These are phyloP conservation scores for Chlamydomonas reinhardtii DNA, from an alignment of 163 green algal species.

Conservation along the genomic window DNA sequence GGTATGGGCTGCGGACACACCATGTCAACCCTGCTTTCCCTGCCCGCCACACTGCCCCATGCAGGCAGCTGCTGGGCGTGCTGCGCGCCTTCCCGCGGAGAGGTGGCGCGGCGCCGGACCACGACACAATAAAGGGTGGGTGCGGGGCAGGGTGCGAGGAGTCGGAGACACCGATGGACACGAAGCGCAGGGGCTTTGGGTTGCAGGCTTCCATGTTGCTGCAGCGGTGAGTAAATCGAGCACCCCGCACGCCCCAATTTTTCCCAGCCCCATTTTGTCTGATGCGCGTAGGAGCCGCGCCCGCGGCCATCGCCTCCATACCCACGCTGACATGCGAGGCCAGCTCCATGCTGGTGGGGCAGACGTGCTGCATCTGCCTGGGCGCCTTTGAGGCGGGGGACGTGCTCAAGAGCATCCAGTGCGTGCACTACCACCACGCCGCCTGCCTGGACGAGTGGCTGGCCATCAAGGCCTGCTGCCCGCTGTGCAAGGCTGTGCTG, in stretches of 20 bases:
- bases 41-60: neutral
- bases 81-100: constrained; percentile 55
- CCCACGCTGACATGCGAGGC: neutral
- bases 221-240: no score
- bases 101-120: neutral
- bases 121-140: neutral
- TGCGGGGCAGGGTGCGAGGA: neutral
- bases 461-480: constrained; percentile 59
- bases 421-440: constrained; percentile 55
- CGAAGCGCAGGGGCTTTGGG: no score
- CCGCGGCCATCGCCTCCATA: neutral
- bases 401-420: constrained; percentile 54
- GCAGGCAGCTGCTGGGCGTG: constrained; percentile 59
- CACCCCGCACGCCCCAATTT: no score
- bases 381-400: constrained; percentile 49
- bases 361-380: constrained; percentile 64
- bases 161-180: no score
- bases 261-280: no score
- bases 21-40: neutral
- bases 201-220: no score
- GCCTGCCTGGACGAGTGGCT: constrained; percentile 66
- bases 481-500: constrained; percentile 55
- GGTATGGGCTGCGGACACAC: no score
- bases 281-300: neutral
- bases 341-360: neutral